Conservation (phyloP, 257 asterid species). For the Lycium barbarum region DNA sequence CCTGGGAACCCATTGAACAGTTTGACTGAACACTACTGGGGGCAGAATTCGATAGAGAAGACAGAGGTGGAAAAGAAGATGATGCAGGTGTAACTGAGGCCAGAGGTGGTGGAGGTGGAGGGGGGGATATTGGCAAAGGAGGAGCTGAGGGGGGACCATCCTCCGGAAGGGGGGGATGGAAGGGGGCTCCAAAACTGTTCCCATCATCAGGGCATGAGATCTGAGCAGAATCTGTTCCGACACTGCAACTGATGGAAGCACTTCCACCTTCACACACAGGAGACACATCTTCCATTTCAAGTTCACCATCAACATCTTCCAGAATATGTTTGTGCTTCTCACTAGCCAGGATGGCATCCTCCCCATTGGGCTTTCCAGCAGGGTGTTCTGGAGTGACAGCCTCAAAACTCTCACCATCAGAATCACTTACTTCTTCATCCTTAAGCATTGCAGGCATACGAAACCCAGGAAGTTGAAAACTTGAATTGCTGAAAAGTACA, state of each 20-base stretch:
- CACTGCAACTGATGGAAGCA: conserved; percentile 46
- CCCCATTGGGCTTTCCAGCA: conserved; percentile 53
- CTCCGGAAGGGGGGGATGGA: conserved; percentile 49
- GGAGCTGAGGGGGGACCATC: conserved; percentile 57
- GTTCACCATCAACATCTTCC: conserved; percentile 95
- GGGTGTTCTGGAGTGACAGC: conserved; percentile 91
- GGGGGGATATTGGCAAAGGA: conserved; percentile 56
- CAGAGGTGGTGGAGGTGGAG: conserved; percentile 47
- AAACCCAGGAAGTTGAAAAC: conserved; percentile 86
- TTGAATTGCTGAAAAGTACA: conserved; percentile 73
- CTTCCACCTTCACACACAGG: conserved; percentile 62
- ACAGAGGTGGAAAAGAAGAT: conserved; percentile 40
- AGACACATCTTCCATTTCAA: conserved; percentile 97
- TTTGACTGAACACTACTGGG: conserved; percentile 47
- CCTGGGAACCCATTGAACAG: conserved; percentile 59
- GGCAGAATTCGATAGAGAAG: conserved; percentile 43
- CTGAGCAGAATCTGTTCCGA: conserved; percentile 43
- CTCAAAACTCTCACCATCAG: conserved; percentile 92
- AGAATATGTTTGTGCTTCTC: conserved; percentile 80
- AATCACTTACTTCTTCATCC: conserved; percentile 75
- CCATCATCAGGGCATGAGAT: conserved; percentile 44
- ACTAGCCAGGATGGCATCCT: conserved; percentile 39
- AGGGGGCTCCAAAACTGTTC: conserved; percentile 37
- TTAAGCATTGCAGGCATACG: conserved; percentile 82
- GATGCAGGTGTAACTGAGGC: conserved; percentile 32